These are phyloP conservation scores for Puccinia novopanici DNA, from an alignment of 1,284 basidiomycete genomes.

Conservation along the genomic window DNA sequence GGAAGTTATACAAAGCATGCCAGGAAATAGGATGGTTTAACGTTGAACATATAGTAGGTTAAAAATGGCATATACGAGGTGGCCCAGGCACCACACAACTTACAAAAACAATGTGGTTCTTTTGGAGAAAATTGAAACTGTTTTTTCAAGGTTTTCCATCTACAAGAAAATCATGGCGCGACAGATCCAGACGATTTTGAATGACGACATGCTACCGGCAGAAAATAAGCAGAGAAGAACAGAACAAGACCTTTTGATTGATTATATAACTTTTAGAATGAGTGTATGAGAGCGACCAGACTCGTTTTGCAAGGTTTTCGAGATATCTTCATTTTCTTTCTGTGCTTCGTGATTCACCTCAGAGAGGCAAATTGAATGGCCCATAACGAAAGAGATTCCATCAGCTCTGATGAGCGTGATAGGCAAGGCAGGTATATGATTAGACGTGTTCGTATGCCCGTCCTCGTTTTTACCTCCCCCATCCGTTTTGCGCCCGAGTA, in stretches of 20 bases:
- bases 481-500: constrained; percentile 22
- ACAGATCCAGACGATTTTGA: background rate
- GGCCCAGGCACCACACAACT: too few species aligned
- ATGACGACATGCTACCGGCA: background rate
- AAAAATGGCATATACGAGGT: background rate
- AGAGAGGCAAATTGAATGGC: constrained; percentile 39
- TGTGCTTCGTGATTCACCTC: constrained; percentile 33
- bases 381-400: constrained; percentile 46
- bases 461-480: background rate
- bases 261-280: constrained; percentile 36
- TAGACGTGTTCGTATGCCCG: background rate
- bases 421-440: constrained; percentile 45
- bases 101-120: too few species aligned
- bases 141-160: too few species aligned
- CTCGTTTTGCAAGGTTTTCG: background rate
- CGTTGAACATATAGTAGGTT: background rate
- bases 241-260: background rate
- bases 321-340: constrained; percentile 10
- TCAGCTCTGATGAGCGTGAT: constrained; percentile 47
- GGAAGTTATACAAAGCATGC: too few species aligned
- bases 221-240: background rate
- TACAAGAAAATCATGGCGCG: background rate
- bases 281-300: constrained; percentile 11
- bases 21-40: too few species aligned
- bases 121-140: too few species aligned